Conservation (phyloP, 140 eudicot species). For the Flaveria floridana region DNA sequence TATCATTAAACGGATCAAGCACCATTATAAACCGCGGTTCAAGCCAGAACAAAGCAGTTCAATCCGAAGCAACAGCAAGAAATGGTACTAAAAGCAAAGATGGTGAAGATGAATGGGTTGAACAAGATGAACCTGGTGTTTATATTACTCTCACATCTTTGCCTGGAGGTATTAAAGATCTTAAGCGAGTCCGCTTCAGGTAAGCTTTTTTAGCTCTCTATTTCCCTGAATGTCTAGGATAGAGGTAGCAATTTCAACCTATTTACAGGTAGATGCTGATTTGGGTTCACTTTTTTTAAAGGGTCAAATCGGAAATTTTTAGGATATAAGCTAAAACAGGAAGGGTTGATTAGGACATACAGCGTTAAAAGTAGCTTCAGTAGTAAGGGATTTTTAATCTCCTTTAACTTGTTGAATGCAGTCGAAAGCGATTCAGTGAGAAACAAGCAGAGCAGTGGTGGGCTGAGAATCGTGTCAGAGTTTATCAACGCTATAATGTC, state of each 20-base stretch:
- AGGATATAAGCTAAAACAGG: neutral
- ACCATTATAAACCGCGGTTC: slow-evolving; percentile 46
- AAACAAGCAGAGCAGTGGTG: slow-evolving; percentile 61
- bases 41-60: slow-evolving; percentile 45
- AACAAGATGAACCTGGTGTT: slow-evolving; percentile 84
- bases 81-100: slow-evolving; percentile 57
- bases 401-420: slow-evolving; percentile 22
- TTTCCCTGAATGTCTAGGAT: slow-evolving; percentile 6
- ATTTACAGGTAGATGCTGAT: neutral
- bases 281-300: neutral
- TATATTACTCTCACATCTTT: slow-evolving; percentile 56
- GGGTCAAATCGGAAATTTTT: slow-evolving; percentile 5
- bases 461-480: slow-evolving; percentile 56
- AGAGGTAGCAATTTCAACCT: neutral
- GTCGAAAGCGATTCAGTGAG: slow-evolving; percentile 55
- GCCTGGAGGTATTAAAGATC: slow-evolving; percentile 61
- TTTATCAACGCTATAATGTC: slow-evolving; percentile 61
- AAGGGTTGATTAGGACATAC: neutral
- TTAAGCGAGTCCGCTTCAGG: slow-evolving; percentile 83
- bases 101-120: slow-evolving; percentile 56
- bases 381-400: neutral
- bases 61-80: slow-evolving; percentile 57
- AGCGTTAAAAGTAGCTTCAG: neutral
- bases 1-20: slow-evolving; percentile 51
- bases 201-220: slow-evolving; percentile 21